Percentiles rank a stretch among this genome's conserved stretches.
These are phyloP conservation scores for Lentinula edodes DNA, from an alignment of 768 basidiomycete species.

Conservation along the genomic window DNA sequence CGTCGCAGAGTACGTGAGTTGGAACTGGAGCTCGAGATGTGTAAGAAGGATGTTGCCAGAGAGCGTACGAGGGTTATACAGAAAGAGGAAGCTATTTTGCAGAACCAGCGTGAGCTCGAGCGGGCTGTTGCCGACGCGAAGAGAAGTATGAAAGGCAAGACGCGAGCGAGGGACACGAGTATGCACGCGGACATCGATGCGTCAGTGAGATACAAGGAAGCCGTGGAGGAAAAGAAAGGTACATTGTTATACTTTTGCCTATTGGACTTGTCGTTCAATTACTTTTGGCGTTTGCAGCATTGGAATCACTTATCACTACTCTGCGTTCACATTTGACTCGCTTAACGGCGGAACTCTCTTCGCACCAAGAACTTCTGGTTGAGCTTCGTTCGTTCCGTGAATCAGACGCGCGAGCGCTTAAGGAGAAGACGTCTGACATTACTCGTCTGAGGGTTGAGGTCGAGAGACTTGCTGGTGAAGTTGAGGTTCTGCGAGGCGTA, in stretches of 20 bases:
- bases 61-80: slow-evolving; percentile 65
- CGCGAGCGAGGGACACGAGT: slow-evolving; percentile 21
- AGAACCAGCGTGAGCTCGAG: slow-evolving; percentile 17
- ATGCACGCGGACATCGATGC: slow-evolving; percentile 28
- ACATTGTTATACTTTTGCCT: slow-evolving; percentile 6
- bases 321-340: slow-evolving; percentile 72
- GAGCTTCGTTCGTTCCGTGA: slow-evolving; percentile 63
- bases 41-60: slow-evolving; percentile 68
- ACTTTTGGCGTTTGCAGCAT: slow-evolving; percentile 36
- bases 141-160: slow-evolving; percentile 31
- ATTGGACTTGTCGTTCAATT: neutral
- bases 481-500: slow-evolving; percentile 79
- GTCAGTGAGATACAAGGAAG: slow-evolving; percentile 60
- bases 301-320: slow-evolving; percentile 73
- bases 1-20: slow-evolving; percentile 80
- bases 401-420: slow-evolving; percentile 33
- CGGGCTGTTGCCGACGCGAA: slow-evolving; percentile 13
- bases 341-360: slow-evolving; percentile 72
- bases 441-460: slow-evolving; percentile 67
- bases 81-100: slow-evolving; percentile 41
- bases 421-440: slow-evolving; percentile 61
- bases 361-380: slow-evolving; percentile 65
- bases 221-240: slow-evolving; percentile 90
- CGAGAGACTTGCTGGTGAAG: slow-evolving; percentile 77
- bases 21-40: slow-evolving; percentile 80